These are phyloP conservation scores for Cyberlindnera subsufficiens DNA, from an alignment of 805 yeast genomes.

Conservation along the genomic window DNA sequence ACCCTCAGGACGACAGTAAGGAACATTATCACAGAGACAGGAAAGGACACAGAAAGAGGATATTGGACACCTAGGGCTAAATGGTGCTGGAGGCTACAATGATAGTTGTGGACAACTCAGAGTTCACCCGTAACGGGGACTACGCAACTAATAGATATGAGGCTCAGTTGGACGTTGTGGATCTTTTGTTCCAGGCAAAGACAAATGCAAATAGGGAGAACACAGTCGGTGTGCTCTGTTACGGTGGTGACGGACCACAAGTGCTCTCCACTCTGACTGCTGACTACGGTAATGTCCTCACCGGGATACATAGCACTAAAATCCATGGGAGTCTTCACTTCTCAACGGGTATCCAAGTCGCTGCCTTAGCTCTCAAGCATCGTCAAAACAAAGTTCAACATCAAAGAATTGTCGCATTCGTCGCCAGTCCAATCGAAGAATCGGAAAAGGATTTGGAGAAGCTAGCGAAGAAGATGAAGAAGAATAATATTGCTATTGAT, in stretches of 20 bases:
- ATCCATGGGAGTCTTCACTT: slow-evolving; percentile 67
- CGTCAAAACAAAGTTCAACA: slow-evolving; percentile 91
- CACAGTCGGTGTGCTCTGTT: slow-evolving; percentile 85
- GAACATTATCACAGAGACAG: neutral
- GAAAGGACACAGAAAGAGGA: neutral
- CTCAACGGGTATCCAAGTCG: slow-evolving; percentile 85
- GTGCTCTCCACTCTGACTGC: slow-evolving; percentile 86
- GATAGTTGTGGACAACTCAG: slow-evolving; percentile 93
- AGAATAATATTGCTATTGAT: slow-evolving; percentile 87
- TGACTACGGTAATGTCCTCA: slow-evolving; percentile 78
- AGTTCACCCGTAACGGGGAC: slow-evolving; percentile 94
- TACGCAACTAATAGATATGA: slow-evolving; percentile 82
- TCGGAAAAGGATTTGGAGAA: slow-evolving; percentile 66
- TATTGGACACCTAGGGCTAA: slow-evolving; percentile 1
- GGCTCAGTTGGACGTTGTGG: slow-evolving; percentile 89
- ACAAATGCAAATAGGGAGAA: slow-evolving; percentile 88
- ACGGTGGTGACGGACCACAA: slow-evolving; percentile 80
- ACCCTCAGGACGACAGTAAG: too few species aligned
- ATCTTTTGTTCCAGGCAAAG: slow-evolving; percentile 79
- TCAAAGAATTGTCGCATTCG: slow-evolving; percentile 85
- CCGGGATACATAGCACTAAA: slow-evolving; percentile 76
- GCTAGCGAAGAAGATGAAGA: slow-evolving; percentile 88
- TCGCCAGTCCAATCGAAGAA: slow-evolving; percentile 79
- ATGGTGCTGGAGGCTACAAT: slow-evolving; percentile 97
- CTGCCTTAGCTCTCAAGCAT: slow-evolving; percentile 88